A percentile compares a stretch with the other conserved stretches of the same genome.
Conservation (phyloP, 441 rosid species). For the Rhodomyrtus psidioides region DNA sequence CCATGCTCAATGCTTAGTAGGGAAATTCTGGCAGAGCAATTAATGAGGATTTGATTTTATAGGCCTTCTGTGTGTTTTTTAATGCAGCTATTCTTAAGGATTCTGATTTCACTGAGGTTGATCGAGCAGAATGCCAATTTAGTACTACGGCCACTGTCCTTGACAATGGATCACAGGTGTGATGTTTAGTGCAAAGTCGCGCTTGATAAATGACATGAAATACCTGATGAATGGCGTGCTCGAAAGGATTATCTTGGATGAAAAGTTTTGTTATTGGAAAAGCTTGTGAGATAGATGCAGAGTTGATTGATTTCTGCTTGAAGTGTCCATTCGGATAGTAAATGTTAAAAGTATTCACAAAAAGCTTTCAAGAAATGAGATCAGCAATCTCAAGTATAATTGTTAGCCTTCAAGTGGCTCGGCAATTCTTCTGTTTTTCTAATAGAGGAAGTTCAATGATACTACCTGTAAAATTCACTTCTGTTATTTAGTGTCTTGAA, state of each 20-base stretch:
- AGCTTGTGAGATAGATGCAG: background rate
- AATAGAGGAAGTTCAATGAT: background rate
- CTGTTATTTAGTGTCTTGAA: background rate
- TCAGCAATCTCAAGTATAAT: background rate
- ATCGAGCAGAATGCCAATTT: slow-evolving; percentile 90
- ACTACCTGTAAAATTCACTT: background rate
- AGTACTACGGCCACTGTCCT: slow-evolving; percentile 72
- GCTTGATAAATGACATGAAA: background rate
- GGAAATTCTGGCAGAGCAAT: background rate
- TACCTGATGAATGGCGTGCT: background rate
- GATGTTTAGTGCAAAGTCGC: background rate
- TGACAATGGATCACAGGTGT: slow-evolving; percentile 88
- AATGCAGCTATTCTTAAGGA: slow-evolving; percentile 83
- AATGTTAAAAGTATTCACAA: background rate
- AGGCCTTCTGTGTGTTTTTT: background rate
- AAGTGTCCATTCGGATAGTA: background rate
- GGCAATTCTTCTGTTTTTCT: background rate
- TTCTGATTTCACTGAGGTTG: slow-evolving; percentile 78
- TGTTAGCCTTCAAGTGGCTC: background rate
- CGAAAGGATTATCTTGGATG: background rate
- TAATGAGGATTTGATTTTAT: background rate
- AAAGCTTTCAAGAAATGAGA: background rate
- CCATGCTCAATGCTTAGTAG: background rate
- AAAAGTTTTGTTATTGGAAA: background rate
- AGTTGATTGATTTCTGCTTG: background rate